Evolutionary conservation across 2,329 filamentous ascomycete species (phyloP).

Genomic region (Claviceps citrina): DNA sequence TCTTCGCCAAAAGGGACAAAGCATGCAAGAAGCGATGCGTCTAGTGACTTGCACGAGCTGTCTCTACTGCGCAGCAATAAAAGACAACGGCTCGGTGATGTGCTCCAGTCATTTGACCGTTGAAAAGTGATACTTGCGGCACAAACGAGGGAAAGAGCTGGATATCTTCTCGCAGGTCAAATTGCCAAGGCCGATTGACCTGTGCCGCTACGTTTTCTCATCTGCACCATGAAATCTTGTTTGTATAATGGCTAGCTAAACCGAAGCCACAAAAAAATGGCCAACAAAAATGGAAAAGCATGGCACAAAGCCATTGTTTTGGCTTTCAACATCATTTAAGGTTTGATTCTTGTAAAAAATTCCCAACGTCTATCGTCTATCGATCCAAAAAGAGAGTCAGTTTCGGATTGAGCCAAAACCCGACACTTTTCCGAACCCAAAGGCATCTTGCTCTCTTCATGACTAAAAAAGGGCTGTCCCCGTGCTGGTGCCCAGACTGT

Average conservation of each 20-base stretch:
- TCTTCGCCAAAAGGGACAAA: conserved; percentile 6
- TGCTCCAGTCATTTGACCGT: conserved; percentile 13
- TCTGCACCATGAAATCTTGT: too few species aligned
- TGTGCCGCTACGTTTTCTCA: too few species aligned
- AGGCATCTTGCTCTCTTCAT: too few species aligned
- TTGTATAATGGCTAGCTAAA: not conserved
- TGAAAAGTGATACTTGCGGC: too few species aligned
- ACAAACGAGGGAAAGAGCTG: too few species aligned
- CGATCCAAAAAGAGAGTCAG: not conserved
- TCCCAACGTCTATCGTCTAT: too few species aligned
- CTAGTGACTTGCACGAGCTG: conserved; percentile 9
- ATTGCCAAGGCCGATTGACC: not conserved
- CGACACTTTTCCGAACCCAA: too few species aligned
- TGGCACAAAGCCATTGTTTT: not conserved
- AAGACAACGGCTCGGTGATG: conserved; percentile 19
- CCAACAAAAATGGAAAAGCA: not conserved
- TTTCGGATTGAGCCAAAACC: not conserved
- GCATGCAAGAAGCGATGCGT: conserved; percentile 1
- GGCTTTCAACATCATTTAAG: not conserved
- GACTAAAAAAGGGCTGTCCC: too few species aligned
- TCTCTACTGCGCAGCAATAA: conserved; percentile 17
- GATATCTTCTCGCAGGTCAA: not conserved
- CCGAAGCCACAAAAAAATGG: not conserved
- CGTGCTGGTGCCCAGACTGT: too few species aligned
- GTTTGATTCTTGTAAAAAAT: not conserved